Percentiles rank a stretch among this genome's conserved stretches.
These are phyloP conservation scores for Populus alba DNA, from an alignment of 345 rosid species.

Conservation along the genomic window DNA sequence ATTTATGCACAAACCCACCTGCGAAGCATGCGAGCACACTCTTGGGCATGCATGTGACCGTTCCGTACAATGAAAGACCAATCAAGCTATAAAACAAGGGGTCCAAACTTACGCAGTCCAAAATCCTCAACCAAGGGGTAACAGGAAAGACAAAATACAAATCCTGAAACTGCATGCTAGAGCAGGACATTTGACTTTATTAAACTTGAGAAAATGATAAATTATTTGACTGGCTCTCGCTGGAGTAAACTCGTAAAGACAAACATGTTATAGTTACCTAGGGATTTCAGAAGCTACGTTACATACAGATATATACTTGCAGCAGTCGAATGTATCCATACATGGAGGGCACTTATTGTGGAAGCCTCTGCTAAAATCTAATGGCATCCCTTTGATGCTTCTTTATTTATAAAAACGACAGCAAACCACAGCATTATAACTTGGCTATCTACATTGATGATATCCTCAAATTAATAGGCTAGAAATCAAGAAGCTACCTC, in stretches of 20 bases:
- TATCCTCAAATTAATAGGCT: neutral
- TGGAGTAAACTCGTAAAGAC: neutral
- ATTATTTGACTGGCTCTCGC: neutral
- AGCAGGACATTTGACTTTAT: neutral
- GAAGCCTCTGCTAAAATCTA: constrained; percentile 17
- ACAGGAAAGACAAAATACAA: neutral
- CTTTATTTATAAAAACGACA: neutral
- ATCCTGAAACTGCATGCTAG: neutral
- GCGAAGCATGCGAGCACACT: too few species aligned
- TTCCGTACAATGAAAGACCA: neutral
- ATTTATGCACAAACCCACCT: neutral
- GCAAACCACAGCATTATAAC: neutral
- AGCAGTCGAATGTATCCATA: constrained; percentile 1
- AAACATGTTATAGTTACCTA: constrained; percentile 7
- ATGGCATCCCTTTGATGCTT: constrained; percentile 3
- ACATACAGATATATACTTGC: constrained; percentile 13
- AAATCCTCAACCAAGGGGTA: neutral
- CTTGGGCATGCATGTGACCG: neutral
- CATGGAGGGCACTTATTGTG: neutral
- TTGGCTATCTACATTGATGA: neutral
- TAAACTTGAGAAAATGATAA: neutral
- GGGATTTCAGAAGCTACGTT: neutral
- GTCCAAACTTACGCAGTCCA: neutral
- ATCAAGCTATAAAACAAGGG: neutral
- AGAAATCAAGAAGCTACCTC: neutral